These are phyloP conservation scores for Wallemia hederae DNA, from an alignment of 1,284 basidiomycete genomes.

Conservation along the genomic window DNA sequence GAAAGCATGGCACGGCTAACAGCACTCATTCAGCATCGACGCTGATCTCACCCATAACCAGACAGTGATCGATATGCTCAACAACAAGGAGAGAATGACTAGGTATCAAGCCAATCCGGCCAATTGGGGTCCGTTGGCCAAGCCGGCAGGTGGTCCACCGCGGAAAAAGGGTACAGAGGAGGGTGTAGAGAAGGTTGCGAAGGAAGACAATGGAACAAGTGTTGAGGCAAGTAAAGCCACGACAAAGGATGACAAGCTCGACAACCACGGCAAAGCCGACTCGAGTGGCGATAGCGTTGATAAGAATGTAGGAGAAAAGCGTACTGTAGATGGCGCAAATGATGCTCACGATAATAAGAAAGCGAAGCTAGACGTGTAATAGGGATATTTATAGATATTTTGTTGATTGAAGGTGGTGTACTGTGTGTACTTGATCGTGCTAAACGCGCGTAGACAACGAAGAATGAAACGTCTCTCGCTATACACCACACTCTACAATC, in stretches of 20 bases:
- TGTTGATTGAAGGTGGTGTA: too few species aligned
- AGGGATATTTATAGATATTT: neutral
- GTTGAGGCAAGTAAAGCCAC: too few species aligned
- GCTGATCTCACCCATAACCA: conserved; percentile 30
- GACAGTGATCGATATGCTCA: conserved; percentile 20
- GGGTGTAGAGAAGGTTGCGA: too few species aligned
- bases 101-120: conserved; percentile 78
- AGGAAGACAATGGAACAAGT: neutral
- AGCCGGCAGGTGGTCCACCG: conserved; percentile 5
- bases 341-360: neutral
- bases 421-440: too few species aligned
- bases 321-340: neutral
- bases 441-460: too few species aligned
- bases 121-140: conserved; percentile 54
- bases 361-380: neutral
- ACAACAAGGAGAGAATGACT: conserved; percentile 38
- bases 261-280: too few species aligned
- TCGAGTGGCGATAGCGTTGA: too few species aligned
- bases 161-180: neutral
- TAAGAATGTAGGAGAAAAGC: too few species aligned
- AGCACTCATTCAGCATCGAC: neutral
- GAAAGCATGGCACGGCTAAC: neutral
- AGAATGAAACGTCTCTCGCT: too few species aligned
- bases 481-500: too few species aligned
- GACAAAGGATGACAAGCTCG: too few species aligned